Evolutionary conservation across 1,284 basidiomycete genomes (phyloP).

Genomic region (Termitomyces sp.): DNA sequence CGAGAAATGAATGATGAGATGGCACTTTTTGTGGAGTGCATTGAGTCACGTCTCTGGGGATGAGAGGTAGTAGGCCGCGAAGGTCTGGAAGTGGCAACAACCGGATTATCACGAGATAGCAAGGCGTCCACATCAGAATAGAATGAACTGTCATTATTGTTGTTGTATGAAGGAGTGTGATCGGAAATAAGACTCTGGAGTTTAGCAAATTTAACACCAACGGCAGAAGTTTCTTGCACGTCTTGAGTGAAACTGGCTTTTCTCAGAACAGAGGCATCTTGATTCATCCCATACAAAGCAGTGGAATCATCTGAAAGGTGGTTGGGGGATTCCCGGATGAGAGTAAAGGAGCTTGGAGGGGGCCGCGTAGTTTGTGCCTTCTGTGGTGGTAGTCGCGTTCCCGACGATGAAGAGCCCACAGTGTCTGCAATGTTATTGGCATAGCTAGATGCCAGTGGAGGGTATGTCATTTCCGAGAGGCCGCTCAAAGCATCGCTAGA

Average conservation of each 20-base stretch:
- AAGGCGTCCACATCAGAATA: conserved; percentile 5
- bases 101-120: not conserved
- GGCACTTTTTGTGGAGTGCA: conserved; percentile 43
- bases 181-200: conserved; percentile 19
- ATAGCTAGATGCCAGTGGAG: conserved; percentile 28
- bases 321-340: conserved; percentile 23
- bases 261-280: conserved; percentile 21
- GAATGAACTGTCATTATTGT: not conserved
- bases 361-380: conserved; percentile 27
- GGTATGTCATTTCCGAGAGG: conserved; percentile 50
- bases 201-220: conserved; percentile 29
- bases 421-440: conserved; percentile 14
- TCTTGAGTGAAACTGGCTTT: conserved; percentile 24
- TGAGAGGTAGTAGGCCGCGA: not conserved
- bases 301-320: conserved; percentile 27
- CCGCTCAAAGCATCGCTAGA: conserved; percentile 40
- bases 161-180: not conserved
- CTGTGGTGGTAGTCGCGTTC: conserved; percentile 11
- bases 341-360: conserved; percentile 32
- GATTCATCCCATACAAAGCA: conserved; percentile 27
- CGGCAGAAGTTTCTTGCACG: conserved; percentile 22
- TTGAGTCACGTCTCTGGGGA: conserved; percentile 31
- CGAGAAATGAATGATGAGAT: conserved; percentile 48
- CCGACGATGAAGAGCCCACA: conserved; percentile 10
- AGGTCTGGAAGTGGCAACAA: not conserved